phyloP scores from a whole-genome alignment of 1,139 yeast genomes.

The Hanseniaspora sp. region DNA sequence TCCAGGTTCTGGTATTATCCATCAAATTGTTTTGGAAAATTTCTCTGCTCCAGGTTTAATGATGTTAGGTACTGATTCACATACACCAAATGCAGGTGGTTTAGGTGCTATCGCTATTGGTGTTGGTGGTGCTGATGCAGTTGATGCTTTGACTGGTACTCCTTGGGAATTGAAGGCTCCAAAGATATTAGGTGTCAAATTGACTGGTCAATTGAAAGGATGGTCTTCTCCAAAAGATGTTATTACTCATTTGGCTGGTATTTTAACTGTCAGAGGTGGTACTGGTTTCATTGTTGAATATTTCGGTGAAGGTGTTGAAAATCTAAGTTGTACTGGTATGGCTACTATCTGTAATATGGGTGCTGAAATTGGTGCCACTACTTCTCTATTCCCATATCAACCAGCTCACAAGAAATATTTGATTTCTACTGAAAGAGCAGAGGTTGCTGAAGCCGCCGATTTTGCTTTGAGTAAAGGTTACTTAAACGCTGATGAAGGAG shows the following conservation, averaged over 20 bases:
- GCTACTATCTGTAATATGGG: conserved; percentile 99
- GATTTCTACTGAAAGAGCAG: conserved; percentile 66
- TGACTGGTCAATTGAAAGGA: conserved; percentile 74
- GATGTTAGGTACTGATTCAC: conserved; percentile 96
- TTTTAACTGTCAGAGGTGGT: conserved; percentile 90
- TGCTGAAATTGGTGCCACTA: conserved; percentile 97
- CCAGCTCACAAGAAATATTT: conserved; percentile 76
- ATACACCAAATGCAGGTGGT: conserved; percentile 97
- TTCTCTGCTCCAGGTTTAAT: conserved; percentile 88
- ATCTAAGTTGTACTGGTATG: conserved; percentile 94
- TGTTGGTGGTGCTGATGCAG: conserved; percentile 99
- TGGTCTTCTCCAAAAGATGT: conserved; percentile 97
- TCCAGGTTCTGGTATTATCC: conserved; percentile 97
- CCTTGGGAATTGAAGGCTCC: conserved; percentile 99
- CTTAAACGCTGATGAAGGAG: conserved; percentile 68
- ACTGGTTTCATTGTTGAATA: conserved; percentile 93
- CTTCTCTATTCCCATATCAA: conserved; percentile 92
- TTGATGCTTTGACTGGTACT: conserved; percentile 90
- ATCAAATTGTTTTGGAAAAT: conserved; percentile 91
- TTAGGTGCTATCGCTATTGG: conserved; percentile 95
- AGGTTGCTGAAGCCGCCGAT: conserved; percentile 69
- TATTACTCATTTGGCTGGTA: conserved; percentile 80
- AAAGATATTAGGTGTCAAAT: conserved; percentile 76
- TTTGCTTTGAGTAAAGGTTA: conserved; percentile 52
- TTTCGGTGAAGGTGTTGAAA: conserved; percentile 83